Evolutionary conservation across 805 yeast species (phyloP).

Genomic region (Ogataea chonburiensis): DNA sequence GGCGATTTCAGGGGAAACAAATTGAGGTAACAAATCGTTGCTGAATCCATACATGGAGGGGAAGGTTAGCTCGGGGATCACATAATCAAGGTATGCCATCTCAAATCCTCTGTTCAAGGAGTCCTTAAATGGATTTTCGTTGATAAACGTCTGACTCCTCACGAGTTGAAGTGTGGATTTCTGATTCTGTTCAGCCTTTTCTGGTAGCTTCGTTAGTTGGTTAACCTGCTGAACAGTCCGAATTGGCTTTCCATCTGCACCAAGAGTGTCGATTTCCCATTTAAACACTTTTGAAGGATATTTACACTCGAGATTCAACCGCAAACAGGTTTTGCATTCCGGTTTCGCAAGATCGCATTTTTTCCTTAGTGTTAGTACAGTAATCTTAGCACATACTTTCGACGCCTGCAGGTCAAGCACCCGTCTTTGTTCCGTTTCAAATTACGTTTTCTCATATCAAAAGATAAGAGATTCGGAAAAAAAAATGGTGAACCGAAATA

Average conservation of each 20-base stretch:
- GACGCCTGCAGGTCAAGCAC: slow-evolving; percentile 10
- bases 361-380: slow-evolving; percentile 9
- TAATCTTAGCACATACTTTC: slow-evolving; percentile 8
- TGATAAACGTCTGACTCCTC: slow-evolving; percentile 1
- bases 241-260: slow-evolving; percentile 1
- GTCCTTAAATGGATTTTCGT: not conserved
- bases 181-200: no score
- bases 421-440: slow-evolving; percentile 8
- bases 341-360: slow-evolving; percentile 11
- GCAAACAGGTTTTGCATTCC: slow-evolving; percentile 4
- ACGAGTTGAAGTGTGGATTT: slow-evolving; percentile 2
- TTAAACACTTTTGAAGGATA: slow-evolving; percentile 3
- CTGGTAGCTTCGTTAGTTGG: no score
- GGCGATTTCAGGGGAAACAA: slow-evolving; percentile 10
- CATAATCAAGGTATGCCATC: no score
- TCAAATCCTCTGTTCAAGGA: no score
- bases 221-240: no score
- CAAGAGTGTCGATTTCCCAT: slow-evolving; percentile 8
- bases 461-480: no score
- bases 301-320: slow-evolving; percentile 9
- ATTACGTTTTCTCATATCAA: no score
- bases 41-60: no score
- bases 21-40: slow-evolving; percentile 11
- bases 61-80: no score
- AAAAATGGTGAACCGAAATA: no score